phyloP scores from a whole-genome alignment of 306 rosid species.

The Cicer yamashitae region DNA sequence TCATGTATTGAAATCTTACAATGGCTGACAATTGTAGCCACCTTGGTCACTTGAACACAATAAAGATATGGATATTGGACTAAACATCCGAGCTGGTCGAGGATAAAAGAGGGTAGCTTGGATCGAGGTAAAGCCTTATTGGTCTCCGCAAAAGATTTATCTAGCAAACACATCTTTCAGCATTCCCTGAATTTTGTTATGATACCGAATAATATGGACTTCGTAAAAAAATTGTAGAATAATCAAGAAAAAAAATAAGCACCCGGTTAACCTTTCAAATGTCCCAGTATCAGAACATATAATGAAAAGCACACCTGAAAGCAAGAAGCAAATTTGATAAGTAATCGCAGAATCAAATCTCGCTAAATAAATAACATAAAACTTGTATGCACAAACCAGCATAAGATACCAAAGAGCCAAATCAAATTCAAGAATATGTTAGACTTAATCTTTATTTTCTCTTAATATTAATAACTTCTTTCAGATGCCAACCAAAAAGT shows the following conservation, averaged over 20 bases:
- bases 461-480: slow-evolving; percentile 24
- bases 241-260: slow-evolving; percentile 31
- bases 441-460: background rate
- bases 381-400: background rate
- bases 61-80: slow-evolving; percentile 43
- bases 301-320: slow-evolving; percentile 52
- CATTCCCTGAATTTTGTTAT: slow-evolving; percentile 74
- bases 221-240: slow-evolving; percentile 29
- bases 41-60: slow-evolving; percentile 48
- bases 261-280: slow-evolving; percentile 43
- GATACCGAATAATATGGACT: slow-evolving; percentile 15
- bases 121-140: slow-evolving; percentile 46
- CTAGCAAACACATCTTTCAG: slow-evolving; percentile 91
- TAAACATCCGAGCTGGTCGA: slow-evolving; percentile 60
- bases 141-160: slow-evolving; percentile 51
- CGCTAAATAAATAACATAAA: background rate
- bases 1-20: slow-evolving; percentile 55
- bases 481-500: slow-evolving; percentile 9
- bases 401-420: slow-evolving; percentile 6
- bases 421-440: background rate
- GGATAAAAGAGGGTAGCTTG: slow-evolving; percentile 49
- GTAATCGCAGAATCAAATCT: slow-evolving; percentile 11
- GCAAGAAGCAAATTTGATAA: slow-evolving; percentile 31
- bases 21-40: slow-evolving; percentile 49
- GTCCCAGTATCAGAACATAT: background rate